These are phyloP conservation scores for Allium fistulosum DNA, from an alignment of 106 monocot genomes.

Conservation along the genomic window DNA sequence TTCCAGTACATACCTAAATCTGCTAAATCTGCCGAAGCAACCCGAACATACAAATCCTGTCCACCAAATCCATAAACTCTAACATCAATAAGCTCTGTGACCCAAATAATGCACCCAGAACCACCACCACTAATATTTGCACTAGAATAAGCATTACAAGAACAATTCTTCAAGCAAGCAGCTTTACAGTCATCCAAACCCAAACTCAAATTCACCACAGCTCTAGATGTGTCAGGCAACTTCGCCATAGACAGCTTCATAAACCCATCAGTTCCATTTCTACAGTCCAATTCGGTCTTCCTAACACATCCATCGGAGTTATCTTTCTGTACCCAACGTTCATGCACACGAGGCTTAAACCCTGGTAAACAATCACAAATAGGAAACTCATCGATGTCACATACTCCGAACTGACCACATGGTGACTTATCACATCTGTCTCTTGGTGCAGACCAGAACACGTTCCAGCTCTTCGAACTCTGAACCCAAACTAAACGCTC, in stretches of 20 bases:
- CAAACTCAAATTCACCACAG: slow-evolving; percentile 1
- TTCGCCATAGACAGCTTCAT: slow-evolving; percentile 1
- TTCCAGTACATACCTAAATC: background rate
- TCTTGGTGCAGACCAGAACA: slow-evolving; percentile 16
- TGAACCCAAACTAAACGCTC: slow-evolving; percentile 18
- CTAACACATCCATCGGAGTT: background rate
- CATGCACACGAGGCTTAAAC: slow-evolving; percentile 13
- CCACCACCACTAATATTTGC: slow-evolving; percentile 7
- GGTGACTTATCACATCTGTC: slow-evolving; percentile 21
- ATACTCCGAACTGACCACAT: slow-evolving; percentile 4
- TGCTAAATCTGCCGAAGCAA: slow-evolving; percentile 6
- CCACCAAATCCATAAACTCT: slow-evolving; percentile 14
- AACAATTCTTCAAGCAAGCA: slow-evolving; percentile 8
- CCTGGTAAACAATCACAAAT: slow-evolving; percentile 30
- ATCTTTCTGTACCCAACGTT: background rate
- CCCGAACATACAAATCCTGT: slow-evolving; percentile 36
- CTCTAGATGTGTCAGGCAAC: slow-evolving; percentile 17
- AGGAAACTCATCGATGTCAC: background rate
- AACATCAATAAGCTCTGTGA: slow-evolving; percentile 26
- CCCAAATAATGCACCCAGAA: slow-evolving; percentile 55
- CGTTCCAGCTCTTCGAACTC: slow-evolving; percentile 6
- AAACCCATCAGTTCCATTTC: slow-evolving; percentile 30
- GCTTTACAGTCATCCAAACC: slow-evolving; percentile 2
- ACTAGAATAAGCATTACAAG: slow-evolving; percentile 9
- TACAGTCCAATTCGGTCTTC: slow-evolving; percentile 8